A percentile compares a stretch with the other conserved stretches of the same genome.
Evolutionary conservation across 2,329 filamentous ascomycete genomes (phyloP).

Genomic region (Pseudofabraea citricarpa): DNA sequence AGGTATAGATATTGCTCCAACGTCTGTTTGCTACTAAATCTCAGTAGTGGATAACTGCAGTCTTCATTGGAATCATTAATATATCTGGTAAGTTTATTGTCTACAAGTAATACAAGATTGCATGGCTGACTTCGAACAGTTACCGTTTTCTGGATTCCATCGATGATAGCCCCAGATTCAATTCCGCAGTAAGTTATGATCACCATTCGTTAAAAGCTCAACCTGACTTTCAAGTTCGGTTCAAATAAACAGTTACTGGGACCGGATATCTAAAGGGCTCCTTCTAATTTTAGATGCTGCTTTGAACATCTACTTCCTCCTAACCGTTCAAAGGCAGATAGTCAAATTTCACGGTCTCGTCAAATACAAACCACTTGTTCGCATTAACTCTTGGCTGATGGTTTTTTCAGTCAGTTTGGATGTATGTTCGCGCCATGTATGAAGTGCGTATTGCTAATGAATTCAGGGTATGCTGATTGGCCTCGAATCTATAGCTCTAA

Average conservation of each 20-base stretch:
- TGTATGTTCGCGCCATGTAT: conserved; percentile 14
- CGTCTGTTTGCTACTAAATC: background rate
- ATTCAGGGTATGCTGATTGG: background rate
- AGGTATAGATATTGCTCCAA: background rate
- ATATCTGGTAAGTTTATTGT: background rate
- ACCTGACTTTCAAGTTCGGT: no score
- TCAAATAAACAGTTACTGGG: conserved; percentile 31
- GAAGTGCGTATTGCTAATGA: no score
- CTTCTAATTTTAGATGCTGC: conserved; percentile 43
- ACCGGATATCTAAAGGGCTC: conserved; percentile 44
- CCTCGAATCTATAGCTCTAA: conserved; percentile 1
- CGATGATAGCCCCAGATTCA: background rate
- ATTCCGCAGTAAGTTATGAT: background rate
- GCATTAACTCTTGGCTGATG: conserved; percentile 34
- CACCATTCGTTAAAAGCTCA: no score
- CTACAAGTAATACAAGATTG: no score
- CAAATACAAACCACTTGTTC: conserved; percentile 33
- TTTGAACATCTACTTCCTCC: conserved; percentile 46
- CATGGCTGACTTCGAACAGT: conserved; percentile 32
- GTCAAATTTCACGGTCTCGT: conserved; percentile 29
- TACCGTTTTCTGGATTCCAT: conserved; percentile 46
- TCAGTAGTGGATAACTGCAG: background rate
- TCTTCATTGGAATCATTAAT: background rate
- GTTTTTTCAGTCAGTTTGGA: conserved; percentile 34
- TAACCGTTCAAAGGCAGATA: conserved; percentile 30